phyloP scores from a whole-genome alignment of 129 eudicot genomes.

The carrot (Daucus carota) region DNA sequence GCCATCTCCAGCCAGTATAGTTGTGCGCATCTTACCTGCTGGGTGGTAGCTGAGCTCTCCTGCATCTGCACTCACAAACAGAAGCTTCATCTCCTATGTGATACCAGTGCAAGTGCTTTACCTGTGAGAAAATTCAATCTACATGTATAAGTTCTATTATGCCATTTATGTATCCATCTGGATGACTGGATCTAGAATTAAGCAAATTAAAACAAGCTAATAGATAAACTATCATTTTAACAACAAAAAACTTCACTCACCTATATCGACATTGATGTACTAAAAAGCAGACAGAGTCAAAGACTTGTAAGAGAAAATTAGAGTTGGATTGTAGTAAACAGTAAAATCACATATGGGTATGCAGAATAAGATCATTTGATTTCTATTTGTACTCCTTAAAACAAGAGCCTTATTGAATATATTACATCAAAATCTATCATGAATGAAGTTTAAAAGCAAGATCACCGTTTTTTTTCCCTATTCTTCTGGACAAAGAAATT shows the following conservation, averaged over 20 bases:
- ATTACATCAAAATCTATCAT: not conserved
- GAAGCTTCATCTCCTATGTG: conserved; percentile 63
- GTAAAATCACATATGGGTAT: not conserved
- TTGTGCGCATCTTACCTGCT: conserved; percentile 60
- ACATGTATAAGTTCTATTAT: not conserved
- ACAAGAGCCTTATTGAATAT: not conserved
- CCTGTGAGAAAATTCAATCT: conserved; percentile 36
- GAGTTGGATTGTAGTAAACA: not conserved
- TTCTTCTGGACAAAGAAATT: not conserved
- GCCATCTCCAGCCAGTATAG: not conserved
- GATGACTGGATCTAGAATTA: not conserved
- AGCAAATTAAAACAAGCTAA: not conserved
- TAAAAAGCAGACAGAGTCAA: not conserved
- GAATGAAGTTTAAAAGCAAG: not conserved
- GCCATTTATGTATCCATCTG: not conserved
- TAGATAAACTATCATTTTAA: not conserved
- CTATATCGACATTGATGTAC: not conserved
- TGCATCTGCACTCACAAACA: conserved; percentile 89
- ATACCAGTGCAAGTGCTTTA: conserved; percentile 94
- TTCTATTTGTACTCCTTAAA: no score
- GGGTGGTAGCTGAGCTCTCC: conserved; percentile 84
- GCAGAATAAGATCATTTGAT: not conserved
- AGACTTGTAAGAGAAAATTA: not conserved
- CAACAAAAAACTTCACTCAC: not conserved
- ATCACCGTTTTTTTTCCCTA: not conserved